Percentiles rank a stretch among this genome's conserved stretches.
Conservation (phyloP, 2,329 filamentous ascomycete species). For the Domatiomyces catenatus region DNA sequence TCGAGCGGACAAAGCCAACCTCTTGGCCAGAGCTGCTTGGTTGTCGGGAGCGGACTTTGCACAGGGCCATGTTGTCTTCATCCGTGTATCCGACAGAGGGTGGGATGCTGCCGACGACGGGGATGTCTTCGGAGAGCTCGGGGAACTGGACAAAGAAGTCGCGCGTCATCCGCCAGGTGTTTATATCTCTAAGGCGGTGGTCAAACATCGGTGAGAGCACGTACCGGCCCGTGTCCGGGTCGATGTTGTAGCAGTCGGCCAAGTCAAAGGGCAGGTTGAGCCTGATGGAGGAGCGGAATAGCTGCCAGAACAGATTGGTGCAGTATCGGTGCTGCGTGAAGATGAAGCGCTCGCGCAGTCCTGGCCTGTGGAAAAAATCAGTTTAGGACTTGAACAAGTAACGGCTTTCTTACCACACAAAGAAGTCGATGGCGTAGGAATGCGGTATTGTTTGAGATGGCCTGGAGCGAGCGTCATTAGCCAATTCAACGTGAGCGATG, state of each 20-base stretch:
- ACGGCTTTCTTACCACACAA: conserved; percentile 1
- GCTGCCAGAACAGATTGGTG: conserved; percentile 4
- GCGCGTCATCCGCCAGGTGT: conserved; percentile 13
- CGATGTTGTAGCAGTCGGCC: conserved; percentile 8
- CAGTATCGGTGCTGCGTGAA: conserved; percentile 5
- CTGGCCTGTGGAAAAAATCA: not conserved
- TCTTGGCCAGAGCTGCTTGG: not conserved
- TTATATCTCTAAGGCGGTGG: conserved; percentile 12
- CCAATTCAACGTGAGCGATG: not conserved
- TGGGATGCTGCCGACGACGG: not conserved
- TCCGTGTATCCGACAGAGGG: not conserved
- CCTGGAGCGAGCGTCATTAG: not conserved
- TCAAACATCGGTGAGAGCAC: conserved; percentile 14
- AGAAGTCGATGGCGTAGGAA: conserved; percentile 6
- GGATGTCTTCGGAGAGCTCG: conserved; percentile 14
- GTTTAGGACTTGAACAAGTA: not conserved
- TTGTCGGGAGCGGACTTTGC: not conserved
- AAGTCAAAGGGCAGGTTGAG: conserved; percentile 4
- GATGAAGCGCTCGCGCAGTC: conserved; percentile 2
- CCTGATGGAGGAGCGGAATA: conserved; percentile 2
- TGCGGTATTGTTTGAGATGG: not conserved
- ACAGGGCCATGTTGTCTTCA: not conserved
- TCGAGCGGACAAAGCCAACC: not conserved
- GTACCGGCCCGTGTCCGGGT: conserved; percentile 13
- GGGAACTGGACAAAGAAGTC: conserved; percentile 15